Evolutionary conservation across 306 rosid genomes (phyloP).

Genomic region (Cucurbita ficifolia): DNA sequence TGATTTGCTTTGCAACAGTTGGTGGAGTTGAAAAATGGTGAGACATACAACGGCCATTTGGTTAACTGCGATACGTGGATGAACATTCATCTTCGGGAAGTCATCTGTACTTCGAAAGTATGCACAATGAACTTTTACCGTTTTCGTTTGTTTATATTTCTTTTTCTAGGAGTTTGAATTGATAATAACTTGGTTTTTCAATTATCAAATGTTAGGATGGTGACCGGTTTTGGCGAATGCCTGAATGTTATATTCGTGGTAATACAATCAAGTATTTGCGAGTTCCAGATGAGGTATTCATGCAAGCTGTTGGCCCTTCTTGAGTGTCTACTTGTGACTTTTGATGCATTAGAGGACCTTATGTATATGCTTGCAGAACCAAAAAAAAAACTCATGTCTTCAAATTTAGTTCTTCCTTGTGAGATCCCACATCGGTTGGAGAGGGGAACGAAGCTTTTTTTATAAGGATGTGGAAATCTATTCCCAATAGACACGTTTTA

Average conservation of each 20-base stretch:
- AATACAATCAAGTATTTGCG: conserved; percentile 92
- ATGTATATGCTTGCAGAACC: neutral
- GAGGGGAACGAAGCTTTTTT: no score
- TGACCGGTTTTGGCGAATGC: conserved; percentile 99
- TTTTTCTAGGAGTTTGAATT: neutral
- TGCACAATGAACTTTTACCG: neutral
- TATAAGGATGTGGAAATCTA: no score
- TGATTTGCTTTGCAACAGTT: conserved; percentile 33
- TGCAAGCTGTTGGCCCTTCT: neutral
- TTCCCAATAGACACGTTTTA: no score
- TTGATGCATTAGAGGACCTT: neutral
- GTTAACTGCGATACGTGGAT: conserved; percentile 99
- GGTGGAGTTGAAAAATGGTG: conserved; percentile 95
- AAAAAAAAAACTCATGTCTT: neutral
- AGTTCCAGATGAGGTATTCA: conserved; percentile 91
- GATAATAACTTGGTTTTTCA: no score
- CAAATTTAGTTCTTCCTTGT: neutral
- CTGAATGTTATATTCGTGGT: conserved; percentile 93
- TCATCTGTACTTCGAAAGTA: conserved; percentile 92
- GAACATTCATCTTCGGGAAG: conserved; percentile 99
- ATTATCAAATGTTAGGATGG: conserved; percentile 53
- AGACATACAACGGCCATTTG: conserved; percentile 95
- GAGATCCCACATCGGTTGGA: no score
- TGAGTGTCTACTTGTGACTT: neutral
- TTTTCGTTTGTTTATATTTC: neutral